A percentile compares a stretch with the other conserved stretches of the same genome.
phyloP scores from a whole-genome alignment of 305 asterid genomes.

The Fraxinus xanthoxyloides region DNA sequence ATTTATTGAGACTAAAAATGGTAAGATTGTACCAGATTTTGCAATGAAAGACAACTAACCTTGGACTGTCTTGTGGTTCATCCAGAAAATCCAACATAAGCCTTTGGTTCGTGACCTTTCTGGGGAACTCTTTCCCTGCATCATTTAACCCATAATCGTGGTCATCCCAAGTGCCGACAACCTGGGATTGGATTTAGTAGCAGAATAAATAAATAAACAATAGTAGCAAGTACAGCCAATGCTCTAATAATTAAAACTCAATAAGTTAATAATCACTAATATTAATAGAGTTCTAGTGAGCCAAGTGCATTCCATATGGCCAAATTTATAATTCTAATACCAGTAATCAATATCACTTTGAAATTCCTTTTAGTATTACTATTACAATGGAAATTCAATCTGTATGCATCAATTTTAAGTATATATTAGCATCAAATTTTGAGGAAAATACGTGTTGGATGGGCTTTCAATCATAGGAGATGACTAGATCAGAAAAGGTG shows the following conservation, averaged over 20 bases:
- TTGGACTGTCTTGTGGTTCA: conserved; percentile 32
- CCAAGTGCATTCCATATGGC: not conserved
- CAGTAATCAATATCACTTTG: not conserved
- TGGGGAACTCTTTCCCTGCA: conserved; percentile 33
- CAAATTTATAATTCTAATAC: not conserved
- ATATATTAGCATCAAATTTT: not conserved
- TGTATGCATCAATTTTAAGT: not conserved
- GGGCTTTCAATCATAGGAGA: not conserved
- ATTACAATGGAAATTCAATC: not conserved
- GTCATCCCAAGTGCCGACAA: conserved; percentile 39
- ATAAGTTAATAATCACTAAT: not conserved
- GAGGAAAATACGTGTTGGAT: not conserved
- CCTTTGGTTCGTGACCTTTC: conserved; percentile 30
- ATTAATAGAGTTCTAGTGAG: not conserved
- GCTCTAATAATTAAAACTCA: not conserved
- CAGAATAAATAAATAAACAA: not conserved
- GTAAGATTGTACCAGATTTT: not conserved
- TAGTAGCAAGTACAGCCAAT: not conserved
- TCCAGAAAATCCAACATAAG: conserved; percentile 36
- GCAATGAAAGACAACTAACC: conserved; percentile 15
- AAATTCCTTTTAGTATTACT: not conserved
- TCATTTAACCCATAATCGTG: conserved; percentile 37
- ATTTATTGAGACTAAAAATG: not conserved
- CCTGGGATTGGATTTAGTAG: conserved; percentile 7
- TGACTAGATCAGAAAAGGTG: not conserved